Conservation (phyloP, 768 basidiomycete genomes). For the Cubamyces sp. region DNA sequence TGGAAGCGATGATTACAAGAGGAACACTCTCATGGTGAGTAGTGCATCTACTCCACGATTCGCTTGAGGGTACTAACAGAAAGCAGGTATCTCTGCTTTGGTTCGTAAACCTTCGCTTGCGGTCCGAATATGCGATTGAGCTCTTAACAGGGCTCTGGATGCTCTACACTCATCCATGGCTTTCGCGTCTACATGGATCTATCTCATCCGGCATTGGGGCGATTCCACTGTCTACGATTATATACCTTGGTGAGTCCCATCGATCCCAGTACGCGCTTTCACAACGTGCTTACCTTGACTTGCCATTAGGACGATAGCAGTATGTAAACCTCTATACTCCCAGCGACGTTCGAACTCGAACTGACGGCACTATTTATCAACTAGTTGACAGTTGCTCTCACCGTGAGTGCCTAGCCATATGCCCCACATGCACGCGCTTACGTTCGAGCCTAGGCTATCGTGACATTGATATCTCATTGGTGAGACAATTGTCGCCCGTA, state of each 20-base stretch:
- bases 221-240: constrained; percentile 25
- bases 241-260: constrained; percentile 33
- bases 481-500: constrained; percentile 5
- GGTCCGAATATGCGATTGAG: not conserved
- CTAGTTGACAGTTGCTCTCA: constrained; percentile 27
- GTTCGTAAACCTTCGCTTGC: not conserved
- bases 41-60: not conserved
- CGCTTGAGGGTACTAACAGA: not conserved
- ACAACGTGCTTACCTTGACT: not conserved
- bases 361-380: not conserved
- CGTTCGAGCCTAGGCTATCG: constrained; percentile 27
- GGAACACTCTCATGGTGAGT: constrained; percentile 24
- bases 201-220: constrained; percentile 32
- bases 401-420: constrained; percentile 17
- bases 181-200: constrained; percentile 30
- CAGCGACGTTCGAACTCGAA: not conserved
- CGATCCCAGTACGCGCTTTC: not conserved
- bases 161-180: constrained; percentile 32
- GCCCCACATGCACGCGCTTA: not conserved
- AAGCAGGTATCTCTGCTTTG: constrained; percentile 24
- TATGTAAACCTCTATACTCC: not conserved
- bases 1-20: constrained; percentile 19
- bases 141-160: constrained; percentile 30
- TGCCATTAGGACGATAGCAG: constrained; percentile 24
- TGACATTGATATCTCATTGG: constrained; percentile 35